phyloP scores from a whole-genome alignment of 2,329 filamentous ascomycete species.

The Talaromyces sp. region DNA sequence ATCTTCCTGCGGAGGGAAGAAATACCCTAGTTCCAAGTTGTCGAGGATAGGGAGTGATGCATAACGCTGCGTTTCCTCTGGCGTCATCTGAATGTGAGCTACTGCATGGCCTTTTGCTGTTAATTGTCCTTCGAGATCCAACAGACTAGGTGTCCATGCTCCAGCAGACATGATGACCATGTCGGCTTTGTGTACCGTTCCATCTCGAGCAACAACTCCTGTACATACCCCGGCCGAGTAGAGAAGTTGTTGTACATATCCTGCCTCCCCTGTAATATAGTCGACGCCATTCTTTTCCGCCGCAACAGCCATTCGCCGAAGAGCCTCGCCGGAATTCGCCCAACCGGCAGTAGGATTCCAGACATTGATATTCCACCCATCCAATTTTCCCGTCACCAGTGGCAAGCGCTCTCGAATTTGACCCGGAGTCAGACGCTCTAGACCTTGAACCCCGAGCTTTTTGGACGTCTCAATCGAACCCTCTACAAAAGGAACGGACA shows the following conservation, averaged over 20 bases:
- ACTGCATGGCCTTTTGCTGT: conserved; percentile 59
- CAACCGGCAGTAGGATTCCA: conserved; percentile 50
- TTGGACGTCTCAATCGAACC: conserved; percentile 6
- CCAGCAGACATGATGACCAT: conserved; percentile 54
- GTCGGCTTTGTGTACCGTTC: conserved; percentile 46
- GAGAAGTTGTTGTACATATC: conserved; percentile 5
- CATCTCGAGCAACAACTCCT: conserved; percentile 48
- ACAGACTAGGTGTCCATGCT: conserved; percentile 51
- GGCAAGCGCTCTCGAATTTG: conserved; percentile 52
- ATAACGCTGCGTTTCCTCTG: conserved; percentile 47
- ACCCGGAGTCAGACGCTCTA: conserved; percentile 5
- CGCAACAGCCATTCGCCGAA: conserved; percentile 41
- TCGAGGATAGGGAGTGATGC: conserved; percentile 50
- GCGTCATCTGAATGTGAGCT: conserved; percentile 52
- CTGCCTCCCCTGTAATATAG: conserved; percentile 2
- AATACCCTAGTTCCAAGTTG: conserved; percentile 18
- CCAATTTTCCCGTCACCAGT: conserved; percentile 7
- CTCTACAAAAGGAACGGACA: conserved; percentile 9
- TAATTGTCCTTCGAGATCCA: conserved; percentile 45
- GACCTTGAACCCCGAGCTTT: neutral
- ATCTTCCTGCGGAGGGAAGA: conserved; percentile 21
- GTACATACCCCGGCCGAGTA: conserved; percentile 1
- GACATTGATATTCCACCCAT: conserved; percentile 11
- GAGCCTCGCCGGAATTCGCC: conserved; percentile 48
- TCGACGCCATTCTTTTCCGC: conserved; percentile 42